Percentiles rank a stretch among this genome's conserved stretches.
phyloP scores from a whole-genome alignment of 345 rosid genomes.

The Rhizophora apiculata region DNA sequence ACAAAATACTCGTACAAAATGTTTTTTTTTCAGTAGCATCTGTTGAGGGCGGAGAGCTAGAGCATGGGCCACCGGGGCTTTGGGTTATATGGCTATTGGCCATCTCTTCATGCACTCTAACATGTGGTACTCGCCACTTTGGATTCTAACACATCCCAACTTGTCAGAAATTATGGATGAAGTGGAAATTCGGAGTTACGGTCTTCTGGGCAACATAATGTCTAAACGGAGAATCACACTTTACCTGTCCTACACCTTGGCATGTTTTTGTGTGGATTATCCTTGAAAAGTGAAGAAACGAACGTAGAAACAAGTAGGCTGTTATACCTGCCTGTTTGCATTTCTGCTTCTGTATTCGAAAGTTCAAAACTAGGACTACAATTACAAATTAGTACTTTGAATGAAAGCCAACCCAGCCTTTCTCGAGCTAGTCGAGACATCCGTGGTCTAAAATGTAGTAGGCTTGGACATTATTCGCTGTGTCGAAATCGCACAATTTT shows the following conservation, averaged over 20 bases:
- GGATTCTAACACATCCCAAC: neutral
- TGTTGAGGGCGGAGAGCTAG: too few relatives aligned
- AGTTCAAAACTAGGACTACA: neutral
- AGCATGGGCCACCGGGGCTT: neutral
- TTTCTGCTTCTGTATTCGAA: neutral
- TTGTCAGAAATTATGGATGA: neutral
- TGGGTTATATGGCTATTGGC: neutral
- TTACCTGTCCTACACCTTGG: too few relatives aligned
- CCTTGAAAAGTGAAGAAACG: neutral
- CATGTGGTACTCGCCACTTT: neutral
- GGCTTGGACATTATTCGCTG: neutral
- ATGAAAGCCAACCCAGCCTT: neutral
- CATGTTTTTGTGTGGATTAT: too few relatives aligned
- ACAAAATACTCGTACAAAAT: too few relatives aligned
- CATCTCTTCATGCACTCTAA: neutral
- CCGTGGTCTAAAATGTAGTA: neutral
- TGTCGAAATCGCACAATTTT: neutral
- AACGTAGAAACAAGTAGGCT: neutral
- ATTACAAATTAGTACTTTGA: neutral
- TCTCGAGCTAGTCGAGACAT: neutral
- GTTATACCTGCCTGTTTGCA: neutral
- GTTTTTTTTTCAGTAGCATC: too few relatives aligned
- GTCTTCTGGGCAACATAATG: too few relatives aligned
- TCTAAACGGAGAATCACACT: too few relatives aligned
- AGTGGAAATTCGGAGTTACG: too few relatives aligned